Evolutionary conservation across 192 early-diverging fungal species (phyloP), one percentile per base, ranked within the genome.

Genomic region (Gorgonomyces haynaldii): DNA sequence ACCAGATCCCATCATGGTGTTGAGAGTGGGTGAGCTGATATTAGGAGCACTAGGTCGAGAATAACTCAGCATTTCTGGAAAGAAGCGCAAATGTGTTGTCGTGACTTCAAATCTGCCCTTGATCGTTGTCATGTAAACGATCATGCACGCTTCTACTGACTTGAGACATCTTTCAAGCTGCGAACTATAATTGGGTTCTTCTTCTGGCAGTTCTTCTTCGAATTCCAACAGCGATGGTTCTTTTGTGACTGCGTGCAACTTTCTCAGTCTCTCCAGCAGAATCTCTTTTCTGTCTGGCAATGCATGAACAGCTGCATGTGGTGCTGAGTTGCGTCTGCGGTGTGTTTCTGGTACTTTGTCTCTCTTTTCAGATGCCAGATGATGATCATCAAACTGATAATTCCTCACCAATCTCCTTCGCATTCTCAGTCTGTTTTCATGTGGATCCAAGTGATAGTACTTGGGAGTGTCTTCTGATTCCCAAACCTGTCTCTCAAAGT

Each of bases 311-410:
- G 7, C 17, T 2, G 7, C 20, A 12, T 17, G 17, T 2, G 26
- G 20, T 10, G 22, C 12, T 24, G 50, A 50, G 50, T 17, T 4
- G 31, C 51, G 8, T 20, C 35, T 22, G n/a, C n/a, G n/a, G n/a
- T n/a, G n/a, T n/a, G n/a, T n/a, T n/a, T n/a, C n/a, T n/a, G n/a
- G n/a, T n/a, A n/a, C n/a, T 47, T 52, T 34, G 51, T 70, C 68
- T 13, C 70, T 29, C 8, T 54, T 53, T 17, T 48, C 40, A 0
- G 70, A 36, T 12, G 70, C 70, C 16, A 58, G 52, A 4, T 25
- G 21, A 39, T 73, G 70, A 32, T 70, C 58, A 25, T 69, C 64
- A 52, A 63, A 63, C 24, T 73, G 61, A 54, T 53, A 66, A 40
- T 73, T 66, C 4, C 16, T 46, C 6, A 45, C 44, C 3, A 73